Evolutionary conservation across 176 grass and related monocot genomes (phyloP), one percentile per base, ranked within the genome.

Genomic region (Musa itinerans): DNA sequence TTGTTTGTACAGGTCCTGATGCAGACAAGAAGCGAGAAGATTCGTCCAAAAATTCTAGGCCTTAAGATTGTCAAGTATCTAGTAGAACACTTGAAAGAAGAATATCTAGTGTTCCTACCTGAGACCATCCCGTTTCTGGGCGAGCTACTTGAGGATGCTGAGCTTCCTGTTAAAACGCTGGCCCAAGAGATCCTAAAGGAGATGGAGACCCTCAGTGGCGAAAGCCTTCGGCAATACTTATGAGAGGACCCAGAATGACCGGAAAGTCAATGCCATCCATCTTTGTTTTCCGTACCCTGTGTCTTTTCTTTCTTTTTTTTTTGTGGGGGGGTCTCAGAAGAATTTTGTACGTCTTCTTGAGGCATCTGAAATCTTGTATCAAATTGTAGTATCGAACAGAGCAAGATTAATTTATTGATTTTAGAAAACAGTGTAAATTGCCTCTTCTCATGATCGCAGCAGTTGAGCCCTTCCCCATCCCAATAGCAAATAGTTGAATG

Each of bases 21-120:
- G 86, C 86, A 89, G 75, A 93, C 88, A 1, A 89, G 94, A 83
- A 93, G 77, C 53, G 94, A 89, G 12, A 87, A 89, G 72, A 69
- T 89, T 8, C 84, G 88, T 21, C 80, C 86, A 19, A 93, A 87
- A 71, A 93, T 98, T 59, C 73, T 98, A 11, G 88, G 88, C n/a
- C 80, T 98, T 57, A 91, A 89, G 63, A 86, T 93, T 51, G 85
- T 93, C 25, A 90, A 80, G 75, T 91, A 93, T 73, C 81, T 98
- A 76, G 88, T 93, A 73, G 82, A 94, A 75, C 90, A 89, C 26
- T 81, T 98, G 43, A 93, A 98, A 84, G 90, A 98, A 78, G 94
- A 93, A 59, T 91, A 91, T 34, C 77, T 91, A 15, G 78, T 80
- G 76, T 82, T 98, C 43, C 78, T 98, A 6, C 88, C 84, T 1